Conservation (phyloP, 2,329 filamentous ascomycete genomes). For the Trichoderma asperellum region DNA sequence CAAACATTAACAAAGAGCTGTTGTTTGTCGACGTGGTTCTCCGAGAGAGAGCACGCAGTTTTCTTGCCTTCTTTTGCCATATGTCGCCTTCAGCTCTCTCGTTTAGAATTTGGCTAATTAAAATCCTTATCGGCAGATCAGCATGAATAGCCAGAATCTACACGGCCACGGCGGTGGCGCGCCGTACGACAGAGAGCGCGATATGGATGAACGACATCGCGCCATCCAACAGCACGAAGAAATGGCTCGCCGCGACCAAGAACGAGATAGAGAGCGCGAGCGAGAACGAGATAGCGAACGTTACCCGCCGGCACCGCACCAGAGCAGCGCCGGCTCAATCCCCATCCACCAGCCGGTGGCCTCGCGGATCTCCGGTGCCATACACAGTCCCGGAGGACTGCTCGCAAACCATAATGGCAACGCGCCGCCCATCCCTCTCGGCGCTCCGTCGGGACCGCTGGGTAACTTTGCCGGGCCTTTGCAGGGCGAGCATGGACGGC, state of each 20-base stretch:
- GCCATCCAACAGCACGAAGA: slow-evolving; percentile 53
- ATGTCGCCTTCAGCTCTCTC: background rate
- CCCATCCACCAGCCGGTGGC: slow-evolving; percentile 95
- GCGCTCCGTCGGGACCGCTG: slow-evolving; percentile 55
- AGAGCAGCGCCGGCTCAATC: slow-evolving; percentile 85
- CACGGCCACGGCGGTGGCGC: slow-evolving; percentile 46
- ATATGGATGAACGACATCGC: slow-evolving; percentile 54
- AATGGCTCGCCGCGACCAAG: slow-evolving; percentile 61
- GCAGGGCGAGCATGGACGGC: slow-evolving; percentile 56
- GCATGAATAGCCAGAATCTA: slow-evolving; percentile 54
- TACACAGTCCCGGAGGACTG: slow-evolving; percentile 90
- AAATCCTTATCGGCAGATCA: slow-evolving; percentile 31
- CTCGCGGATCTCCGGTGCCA: slow-evolving; percentile 75
- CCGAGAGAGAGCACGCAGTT: background rate
- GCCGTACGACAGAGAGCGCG: slow-evolving; percentile 54
- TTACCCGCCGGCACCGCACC: slow-evolving; percentile 72
- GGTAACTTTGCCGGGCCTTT: slow-evolving; percentile 59
- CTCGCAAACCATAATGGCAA: slow-evolving; percentile 72
- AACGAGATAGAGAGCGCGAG: slow-evolving; percentile 59
- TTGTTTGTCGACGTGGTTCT: background rate
- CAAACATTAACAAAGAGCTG: slow-evolving; percentile 5
- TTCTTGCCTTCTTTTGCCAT: background rate
- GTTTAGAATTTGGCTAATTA: slow-evolving; percentile 16
- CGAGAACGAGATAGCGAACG: slow-evolving; percentile 70
- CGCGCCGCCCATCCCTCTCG: slow-evolving; percentile 56